Evolutionary conservation across 805 yeast genomes (phyloP).

Genomic region (Nakazawaea laoshanensis): DNA sequence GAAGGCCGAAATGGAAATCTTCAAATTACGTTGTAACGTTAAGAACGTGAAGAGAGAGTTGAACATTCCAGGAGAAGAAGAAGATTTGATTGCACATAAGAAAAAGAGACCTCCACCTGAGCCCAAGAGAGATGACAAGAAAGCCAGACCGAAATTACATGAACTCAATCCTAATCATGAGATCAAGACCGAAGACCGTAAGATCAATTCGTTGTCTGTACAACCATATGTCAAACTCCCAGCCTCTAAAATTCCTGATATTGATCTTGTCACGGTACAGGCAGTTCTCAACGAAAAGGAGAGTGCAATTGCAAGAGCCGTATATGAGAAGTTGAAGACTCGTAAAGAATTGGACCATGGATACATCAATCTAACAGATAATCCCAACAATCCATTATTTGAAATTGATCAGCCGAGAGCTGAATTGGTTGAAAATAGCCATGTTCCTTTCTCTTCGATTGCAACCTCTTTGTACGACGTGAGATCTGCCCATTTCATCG

Average conservation of each 20-base stretch:
- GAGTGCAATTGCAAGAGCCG: slow-evolving; percentile 72
- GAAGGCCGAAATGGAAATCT: slow-evolving; percentile 56
- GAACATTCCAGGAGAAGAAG: slow-evolving; percentile 78
- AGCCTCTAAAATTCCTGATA: slow-evolving; percentile 86
- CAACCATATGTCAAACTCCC: slow-evolving; percentile 86
- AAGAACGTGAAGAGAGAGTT: slow-evolving; percentile 68
- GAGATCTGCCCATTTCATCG: slow-evolving; percentile 49
- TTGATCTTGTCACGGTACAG: slow-evolving; percentile 79
- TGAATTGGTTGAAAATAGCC: slow-evolving; percentile 42
- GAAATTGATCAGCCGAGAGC: slow-evolving; percentile 51
- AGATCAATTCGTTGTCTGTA: slow-evolving; percentile 22
- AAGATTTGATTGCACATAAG: slow-evolving; percentile 71
- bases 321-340: slow-evolving; percentile 71
- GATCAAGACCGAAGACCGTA: slow-evolving; percentile 5
- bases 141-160: slow-evolving; percentile 10
- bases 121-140: slow-evolving; percentile 14
- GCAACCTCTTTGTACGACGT: slow-evolving; percentile 61
- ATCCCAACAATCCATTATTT: slow-evolving; percentile 74
- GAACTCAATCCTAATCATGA: slow-evolving; percentile 16
- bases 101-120: slow-evolving; percentile 38
- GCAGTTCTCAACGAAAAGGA: slow-evolving; percentile 67
- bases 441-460: slow-evolving; percentile 75
- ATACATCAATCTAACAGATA: slow-evolving; percentile 81
- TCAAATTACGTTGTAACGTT: slow-evolving; percentile 63
- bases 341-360: slow-evolving; percentile 63